Percentiles rank a stretch among this genome's conserved stretches.
These are phyloP conservation scores for Phytophthora sansomeana DNA, from an alignment of 352 stramenopile species.

Conservation along the genomic window DNA sequence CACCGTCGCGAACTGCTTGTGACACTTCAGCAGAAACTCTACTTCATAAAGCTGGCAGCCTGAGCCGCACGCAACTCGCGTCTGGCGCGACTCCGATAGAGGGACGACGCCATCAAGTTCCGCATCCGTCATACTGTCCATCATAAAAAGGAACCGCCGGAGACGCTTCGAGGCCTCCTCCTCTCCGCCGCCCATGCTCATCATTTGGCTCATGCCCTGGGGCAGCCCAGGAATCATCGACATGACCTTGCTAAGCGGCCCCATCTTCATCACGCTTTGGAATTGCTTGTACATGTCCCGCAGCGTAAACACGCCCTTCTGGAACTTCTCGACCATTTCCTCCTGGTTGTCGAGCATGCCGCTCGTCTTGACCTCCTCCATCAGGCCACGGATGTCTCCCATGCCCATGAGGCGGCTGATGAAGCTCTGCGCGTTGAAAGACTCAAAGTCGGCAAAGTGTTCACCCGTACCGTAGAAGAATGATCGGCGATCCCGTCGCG, in stretches of 20 bases:
- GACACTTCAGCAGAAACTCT: conserved; percentile 95
- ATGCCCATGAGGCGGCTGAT: conserved; percentile 98
- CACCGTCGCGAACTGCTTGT: conserved; percentile 97
- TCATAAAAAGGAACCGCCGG: conserved; percentile 99
- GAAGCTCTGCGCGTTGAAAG: conserved; percentile 98
- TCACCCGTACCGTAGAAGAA: conserved; percentile 99
- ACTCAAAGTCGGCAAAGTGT: conserved; percentile 98
- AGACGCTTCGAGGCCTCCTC: conserved; percentile 93
- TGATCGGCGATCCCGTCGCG: conserved; percentile 97
- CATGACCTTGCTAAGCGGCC: conserved; percentile 98
- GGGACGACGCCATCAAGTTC: conserved; percentile 95
- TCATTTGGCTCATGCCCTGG: conserved; percentile 90
- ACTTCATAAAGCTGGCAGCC: conserved; percentile 90
- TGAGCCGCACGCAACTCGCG: conserved; percentile 92
- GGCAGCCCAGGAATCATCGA: conserved; percentile 98
- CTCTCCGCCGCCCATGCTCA: conserved; percentile 92
- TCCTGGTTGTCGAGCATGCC: conserved; percentile 94
- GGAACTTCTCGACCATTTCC: conserved; percentile 96
- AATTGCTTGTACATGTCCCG: conserved; percentile 99
- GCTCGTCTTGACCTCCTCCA: conserved; percentile 94
- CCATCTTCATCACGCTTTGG: conserved; percentile 98
- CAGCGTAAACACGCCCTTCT: conserved; percentile 98
- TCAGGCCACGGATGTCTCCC: conserved; percentile 96
- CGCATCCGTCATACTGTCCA: conserved; percentile 98
- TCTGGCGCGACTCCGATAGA: conserved; percentile 73